A percentile compares a stretch with the other conserved stretches of the same genome.
phyloP scores from a whole-genome alignment of 805 yeast species.

The Saccharomycopsis vini region DNA sequence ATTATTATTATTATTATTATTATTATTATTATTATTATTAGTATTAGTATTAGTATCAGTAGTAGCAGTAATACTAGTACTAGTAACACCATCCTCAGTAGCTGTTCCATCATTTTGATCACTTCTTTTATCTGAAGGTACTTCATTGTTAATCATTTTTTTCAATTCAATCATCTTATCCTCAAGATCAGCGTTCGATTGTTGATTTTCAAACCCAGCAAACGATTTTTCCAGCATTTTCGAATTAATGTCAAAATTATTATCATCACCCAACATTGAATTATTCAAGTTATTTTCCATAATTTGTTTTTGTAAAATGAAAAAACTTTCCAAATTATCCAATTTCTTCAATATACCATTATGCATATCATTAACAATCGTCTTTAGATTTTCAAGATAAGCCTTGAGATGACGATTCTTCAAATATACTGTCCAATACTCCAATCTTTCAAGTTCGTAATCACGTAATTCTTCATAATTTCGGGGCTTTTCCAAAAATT shows the following conservation, averaged over 20 bases:
- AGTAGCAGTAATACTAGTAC: too few relatives aligned
- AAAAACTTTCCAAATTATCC: constrained; percentile 16
- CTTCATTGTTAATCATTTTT: too few relatives aligned
- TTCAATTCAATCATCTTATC: too few relatives aligned
- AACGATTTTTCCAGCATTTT: background rate
- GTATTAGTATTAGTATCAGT: too few relatives aligned
- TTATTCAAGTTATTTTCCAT: background rate
- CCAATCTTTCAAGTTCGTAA: constrained; percentile 12
- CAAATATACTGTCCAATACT: constrained; percentile 1
- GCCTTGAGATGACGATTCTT: constrained; percentile 4
- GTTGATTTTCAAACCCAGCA: too few relatives aligned
- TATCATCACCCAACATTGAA: background rate
- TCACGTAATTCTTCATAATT: constrained; percentile 8
- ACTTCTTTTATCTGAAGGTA: too few relatives aligned
- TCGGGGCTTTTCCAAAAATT: background rate
- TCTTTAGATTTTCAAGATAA: constrained; percentile 2
- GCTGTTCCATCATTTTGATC: too few relatives aligned
- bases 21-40: too few relatives aligned
- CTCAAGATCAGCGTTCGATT: too few relatives aligned
- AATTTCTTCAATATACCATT: constrained; percentile 7
- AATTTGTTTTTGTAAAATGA: constrained; percentile 11
- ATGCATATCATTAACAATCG: constrained; percentile 2
- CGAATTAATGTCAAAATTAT: background rate
- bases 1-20: too few relatives aligned
- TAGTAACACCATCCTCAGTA: too few relatives aligned